Percentiles rank a stretch among this genome's conserved stretches.
Conservation (phyloP, 2,329 filamentous ascomycete species). For the Penicillium decumbens region DNA sequence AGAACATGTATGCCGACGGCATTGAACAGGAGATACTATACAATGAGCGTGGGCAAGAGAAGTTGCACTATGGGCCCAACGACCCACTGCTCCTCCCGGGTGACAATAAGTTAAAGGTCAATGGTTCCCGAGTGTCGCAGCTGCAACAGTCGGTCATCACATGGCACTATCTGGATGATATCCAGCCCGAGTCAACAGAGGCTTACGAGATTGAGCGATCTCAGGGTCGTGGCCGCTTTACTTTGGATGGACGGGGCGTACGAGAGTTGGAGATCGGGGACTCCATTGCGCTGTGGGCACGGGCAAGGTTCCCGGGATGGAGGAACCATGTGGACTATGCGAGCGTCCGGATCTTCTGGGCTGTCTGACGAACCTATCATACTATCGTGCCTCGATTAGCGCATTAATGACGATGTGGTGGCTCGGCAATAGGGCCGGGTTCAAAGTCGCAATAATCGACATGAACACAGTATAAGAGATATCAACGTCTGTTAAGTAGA, state of each 20-base stretch:
- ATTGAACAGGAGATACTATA: slow-evolving; percentile 14
- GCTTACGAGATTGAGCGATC: slow-evolving; percentile 29
- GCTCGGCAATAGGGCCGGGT: not conserved
- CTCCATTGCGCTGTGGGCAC: slow-evolving; percentile 36
- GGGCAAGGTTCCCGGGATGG: slow-evolving; percentile 38
- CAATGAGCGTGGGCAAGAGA: slow-evolving; percentile 11
- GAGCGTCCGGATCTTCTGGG: slow-evolving; percentile 37
- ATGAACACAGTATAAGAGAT: not conserved
- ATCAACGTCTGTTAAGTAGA: not conserved
- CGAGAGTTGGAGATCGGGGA: slow-evolving; percentile 35
- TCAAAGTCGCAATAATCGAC: not conserved
- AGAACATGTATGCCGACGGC: slow-evolving; percentile 16
- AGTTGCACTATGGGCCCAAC: slow-evolving; percentile 17
- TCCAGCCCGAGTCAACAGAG: slow-evolving; percentile 28
- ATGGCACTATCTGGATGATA: slow-evolving; percentile 36
- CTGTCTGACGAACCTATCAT: slow-evolving; percentile 19
- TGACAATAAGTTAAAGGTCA: slow-evolving; percentile 30
- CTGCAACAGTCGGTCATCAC: slow-evolving; percentile 26
- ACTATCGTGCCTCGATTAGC: no score
- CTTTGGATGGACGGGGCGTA: slow-evolving; percentile 34
- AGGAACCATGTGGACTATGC: slow-evolving; percentile 31
- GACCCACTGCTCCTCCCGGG: slow-evolving; percentile 30
- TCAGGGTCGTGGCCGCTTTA: slow-evolving; percentile 34
- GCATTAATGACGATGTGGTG: not conserved
- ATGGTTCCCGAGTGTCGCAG: slow-evolving; percentile 20